Evolutionary conservation across 83 land plant species (phyloP).

Genomic region (Isoetes engelmannii): DNA sequence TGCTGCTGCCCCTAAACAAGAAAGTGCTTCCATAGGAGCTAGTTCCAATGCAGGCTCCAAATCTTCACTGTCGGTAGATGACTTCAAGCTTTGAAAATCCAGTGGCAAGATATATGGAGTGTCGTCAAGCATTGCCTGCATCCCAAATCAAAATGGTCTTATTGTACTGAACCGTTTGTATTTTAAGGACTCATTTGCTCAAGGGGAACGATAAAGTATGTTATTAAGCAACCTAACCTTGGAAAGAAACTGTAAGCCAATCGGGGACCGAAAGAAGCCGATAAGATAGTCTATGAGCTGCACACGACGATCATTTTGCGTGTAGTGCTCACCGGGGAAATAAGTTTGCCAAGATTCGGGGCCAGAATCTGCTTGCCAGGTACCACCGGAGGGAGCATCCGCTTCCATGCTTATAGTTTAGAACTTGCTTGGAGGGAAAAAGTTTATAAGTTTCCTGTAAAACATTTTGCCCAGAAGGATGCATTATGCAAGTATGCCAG

Average conservation of each 20-base stretch:
- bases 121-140: slow-evolving; percentile 53
- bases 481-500: too few species aligned
- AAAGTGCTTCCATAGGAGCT: slow-evolving; percentile 67
- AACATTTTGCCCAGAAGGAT: too few species aligned
- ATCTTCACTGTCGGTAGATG: slow-evolving; percentile 12
- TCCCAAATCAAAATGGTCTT: not conserved
- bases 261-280: slow-evolving; percentile 29
- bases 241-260: slow-evolving; percentile 30
- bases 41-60: slow-evolving; percentile 48
- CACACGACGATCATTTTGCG: slow-evolving; percentile 33
- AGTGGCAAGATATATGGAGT: slow-evolving; percentile 43
- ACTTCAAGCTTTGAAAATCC: slow-evolving; percentile 46
- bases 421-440: too few species aligned
- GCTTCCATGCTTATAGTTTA: too few species aligned
- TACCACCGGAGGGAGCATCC: too few species aligned
- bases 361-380: too few species aligned
- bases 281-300: slow-evolving; percentile 33
- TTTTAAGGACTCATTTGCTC: not conserved
- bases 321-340: slow-evolving; percentile 41
- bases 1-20: slow-evolving; percentile 77
- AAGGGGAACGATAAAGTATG: slow-evolving; percentile 7
- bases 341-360: slow-evolving; percentile 40
- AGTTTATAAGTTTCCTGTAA: too few species aligned
- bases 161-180: not conserved
- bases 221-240: slow-evolving; percentile 29